Percentiles rank a stretch among this genome's conserved stretches.
Evolutionary conservation across 805 yeast genomes (phyloP).

Genomic region (Saturnispora gosingensis): DNA sequence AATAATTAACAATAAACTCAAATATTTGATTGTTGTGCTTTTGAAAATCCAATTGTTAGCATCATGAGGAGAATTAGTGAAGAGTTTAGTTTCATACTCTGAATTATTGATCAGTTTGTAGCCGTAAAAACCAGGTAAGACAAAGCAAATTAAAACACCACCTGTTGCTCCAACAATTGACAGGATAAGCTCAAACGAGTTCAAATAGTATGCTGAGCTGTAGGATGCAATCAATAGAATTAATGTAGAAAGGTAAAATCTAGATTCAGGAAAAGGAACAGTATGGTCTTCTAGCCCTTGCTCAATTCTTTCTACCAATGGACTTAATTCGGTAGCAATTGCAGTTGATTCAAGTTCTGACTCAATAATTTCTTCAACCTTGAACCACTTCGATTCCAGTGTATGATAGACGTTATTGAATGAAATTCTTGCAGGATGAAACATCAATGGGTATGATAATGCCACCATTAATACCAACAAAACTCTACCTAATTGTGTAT

Average conservation of each 20-base stretch:
- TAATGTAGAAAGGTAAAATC: conserved; percentile 42
- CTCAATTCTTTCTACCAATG: conserved; percentile 7
- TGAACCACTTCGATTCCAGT: conserved; percentile 3
- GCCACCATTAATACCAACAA: conserved; percentile 63
- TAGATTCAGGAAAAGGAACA: conserved; percentile 38
- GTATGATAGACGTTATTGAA: conserved; percentile 46
- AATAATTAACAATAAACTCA: conserved; percentile 33
- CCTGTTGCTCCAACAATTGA: conserved; percentile 80
- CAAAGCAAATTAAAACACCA: conserved; percentile 69
- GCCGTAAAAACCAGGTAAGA: conserved; percentile 72
- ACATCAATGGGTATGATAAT: conserved; percentile 69
- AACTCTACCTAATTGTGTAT: conserved; percentile 46
- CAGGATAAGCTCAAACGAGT: conserved; percentile 58
- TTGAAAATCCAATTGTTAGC: conserved; percentile 17
- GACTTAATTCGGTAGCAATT: conserved; percentile 6
- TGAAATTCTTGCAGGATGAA: conserved; percentile 73
- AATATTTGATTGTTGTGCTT: conserved; percentile 13
- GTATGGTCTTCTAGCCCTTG: conserved; percentile 21
- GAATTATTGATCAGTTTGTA: conserved; percentile 38
- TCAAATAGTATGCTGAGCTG: conserved; percentile 45
- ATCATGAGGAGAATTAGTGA: conserved; percentile 18
- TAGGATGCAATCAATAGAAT: conserved; percentile 41
- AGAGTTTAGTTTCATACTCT: conserved; percentile 10
- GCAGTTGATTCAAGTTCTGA: not conserved
- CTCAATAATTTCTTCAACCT: not conserved